Evolutionary conservation across 2,329 filamentous ascomycete species (phyloP), one percentile per base, ranked within the genome.

Genomic region (Daldinia sp.): DNA sequence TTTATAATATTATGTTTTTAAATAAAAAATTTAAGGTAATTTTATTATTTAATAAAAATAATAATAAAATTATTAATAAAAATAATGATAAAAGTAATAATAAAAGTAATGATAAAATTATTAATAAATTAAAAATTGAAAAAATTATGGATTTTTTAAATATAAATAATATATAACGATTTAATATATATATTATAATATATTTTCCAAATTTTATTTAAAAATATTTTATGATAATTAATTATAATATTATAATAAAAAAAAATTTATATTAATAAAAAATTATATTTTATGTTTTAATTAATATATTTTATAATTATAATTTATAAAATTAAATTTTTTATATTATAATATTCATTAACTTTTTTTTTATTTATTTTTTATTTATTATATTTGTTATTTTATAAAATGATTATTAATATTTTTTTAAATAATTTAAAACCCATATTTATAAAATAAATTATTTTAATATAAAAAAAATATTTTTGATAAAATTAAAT

Each of bases 151-250:
- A n/a, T n/a, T n/a, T n/a, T n/a, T 28, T 48, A 48, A 23, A 48
- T 48, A 48, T 48, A 48, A 48, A 13, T 28, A 28, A 48, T 48
- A 48, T 48, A 48, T 26, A 48, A 48, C 3, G 13, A 3, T 10
- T 48, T 12, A 48, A 48, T 28, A 48, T 48, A 6, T 48, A 48
- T 48, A 48, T 48, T 48, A 48, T 26, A 12, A 41, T 6, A 18
- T 18, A 41, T 41, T 41, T 41, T 41, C 2, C n/a, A 18, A 18
- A n/a, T 6, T 41, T 41, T 41, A 41, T 6, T 18, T n/a, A 6
- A 6, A 41, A 41, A 41, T 41, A 41, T 41, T n/a, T 41, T 18
- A 41, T 41, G 6, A 41, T 41, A n/a, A n/a, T 41, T 41, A 41
- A 41, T 41, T 41, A 18, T 18, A 41, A 41, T 41, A 41, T 41